These are phyloP conservation scores for Candida sakaeoensis DNA, from an alignment of 805 yeast species.

Conservation along the genomic window DNA sequence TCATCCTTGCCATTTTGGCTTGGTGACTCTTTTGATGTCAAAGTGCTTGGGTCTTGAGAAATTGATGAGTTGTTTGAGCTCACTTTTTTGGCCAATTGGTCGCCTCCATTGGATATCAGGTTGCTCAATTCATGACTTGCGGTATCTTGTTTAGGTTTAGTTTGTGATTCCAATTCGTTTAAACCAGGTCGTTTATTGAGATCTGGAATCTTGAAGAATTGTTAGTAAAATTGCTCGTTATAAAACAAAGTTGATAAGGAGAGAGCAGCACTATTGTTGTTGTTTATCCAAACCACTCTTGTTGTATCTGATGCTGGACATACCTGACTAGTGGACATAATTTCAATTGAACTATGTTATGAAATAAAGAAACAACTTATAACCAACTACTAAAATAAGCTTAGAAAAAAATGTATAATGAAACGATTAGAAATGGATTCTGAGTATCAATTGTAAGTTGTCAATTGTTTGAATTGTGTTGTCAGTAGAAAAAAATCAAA, in stretches of 20 bases:
- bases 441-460: too few species aligned
- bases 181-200: constrained; percentile 6
- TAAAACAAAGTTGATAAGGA: too few species aligned
- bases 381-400: neutral
- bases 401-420: neutral
- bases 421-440: too few species aligned
- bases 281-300: too few species aligned
- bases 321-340: constrained; percentile 6
- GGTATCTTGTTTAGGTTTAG: neutral
- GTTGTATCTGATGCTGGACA: neutral
- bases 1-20: neutral
- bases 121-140: too few species aligned
- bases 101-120: neutral
- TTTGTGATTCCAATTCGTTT: neutral
- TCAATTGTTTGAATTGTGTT: neutral
- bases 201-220: constrained; percentile 3
- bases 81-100: neutral
- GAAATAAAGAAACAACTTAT: neutral
- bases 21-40: neutral
- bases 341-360: constrained; percentile 1
- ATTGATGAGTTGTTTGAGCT: neutral
- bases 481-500: neutral
- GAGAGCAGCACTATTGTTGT: too few species aligned
- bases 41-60: neutral
- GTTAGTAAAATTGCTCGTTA: constrained; percentile 1